phyloP scores from a whole-genome alignment of 2,329 filamentous ascomycete species.

The Sarocladium oryzae region DNA sequence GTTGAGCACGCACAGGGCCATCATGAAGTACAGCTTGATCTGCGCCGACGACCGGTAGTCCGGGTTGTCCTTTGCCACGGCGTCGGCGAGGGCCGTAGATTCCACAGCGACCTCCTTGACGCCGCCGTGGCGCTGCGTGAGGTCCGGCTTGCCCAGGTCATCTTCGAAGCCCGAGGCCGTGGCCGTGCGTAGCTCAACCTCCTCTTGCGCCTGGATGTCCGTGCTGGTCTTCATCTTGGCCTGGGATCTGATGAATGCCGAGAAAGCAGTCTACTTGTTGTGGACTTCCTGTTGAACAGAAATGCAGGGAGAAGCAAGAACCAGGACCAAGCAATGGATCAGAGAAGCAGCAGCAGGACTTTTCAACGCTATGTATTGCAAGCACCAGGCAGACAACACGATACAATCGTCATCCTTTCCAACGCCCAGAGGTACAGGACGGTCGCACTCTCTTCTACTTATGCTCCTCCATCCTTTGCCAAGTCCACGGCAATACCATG shows the following conservation, averaged over 20 bases:
- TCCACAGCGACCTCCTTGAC: slow-evolving; percentile 14
- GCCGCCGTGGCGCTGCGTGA: slow-evolving; percentile 10
- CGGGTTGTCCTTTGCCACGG: slow-evolving; percentile 16
- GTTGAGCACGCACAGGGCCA: slow-evolving; percentile 16
- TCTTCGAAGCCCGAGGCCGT: slow-evolving; percentile 12
- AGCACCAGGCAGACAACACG: too few relatives aligned
- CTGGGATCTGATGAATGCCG: neutral
- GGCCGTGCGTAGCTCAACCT: slow-evolving; percentile 9
- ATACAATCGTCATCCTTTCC: neutral
- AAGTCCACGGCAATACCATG: too few relatives aligned
- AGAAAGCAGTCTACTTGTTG: too few relatives aligned
- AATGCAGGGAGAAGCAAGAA: too few relatives aligned
- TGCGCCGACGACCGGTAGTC: slow-evolving; percentile 12
- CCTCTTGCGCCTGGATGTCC: slow-evolving; percentile 8
- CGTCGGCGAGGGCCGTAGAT: slow-evolving; percentile 15
- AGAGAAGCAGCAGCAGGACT: too few relatives aligned
- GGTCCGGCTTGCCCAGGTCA: slow-evolving; percentile 4
- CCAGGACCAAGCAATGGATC: too few relatives aligned
- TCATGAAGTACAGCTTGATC: slow-evolving; percentile 15
- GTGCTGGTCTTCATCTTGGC: slow-evolving; percentile 2
- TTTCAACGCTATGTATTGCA: too few relatives aligned
- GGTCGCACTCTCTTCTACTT: too few relatives aligned
- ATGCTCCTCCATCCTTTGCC: too few relatives aligned
- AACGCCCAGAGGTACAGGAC: neutral
- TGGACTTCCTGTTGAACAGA: too few relatives aligned